Evolutionary conservation across 2,329 filamentous ascomycete genomes (phyloP), one percentile per base, ranked within the genome.

Genomic region (Alternaria sp.): DNA sequence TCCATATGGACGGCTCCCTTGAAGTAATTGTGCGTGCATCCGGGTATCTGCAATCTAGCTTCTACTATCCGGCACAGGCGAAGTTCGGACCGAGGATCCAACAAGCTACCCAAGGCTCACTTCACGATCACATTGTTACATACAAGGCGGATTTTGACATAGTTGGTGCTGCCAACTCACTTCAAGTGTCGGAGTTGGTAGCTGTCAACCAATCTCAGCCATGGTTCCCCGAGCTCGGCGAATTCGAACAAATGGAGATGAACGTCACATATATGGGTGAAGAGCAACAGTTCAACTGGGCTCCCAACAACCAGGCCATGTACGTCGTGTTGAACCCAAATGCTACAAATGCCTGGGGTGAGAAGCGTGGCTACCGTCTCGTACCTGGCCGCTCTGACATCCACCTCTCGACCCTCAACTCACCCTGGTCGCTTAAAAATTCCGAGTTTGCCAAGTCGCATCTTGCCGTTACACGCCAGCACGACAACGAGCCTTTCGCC

Each of bases 311-410:
- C 34, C 34, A 39, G 30, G 53, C 34, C 18, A 81, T 81, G 68
- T 83, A 84, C 59, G 68, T 81, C 0, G 78, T 88, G n/a, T 74
- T 87, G 39, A 88, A 87, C 64, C 80, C 77, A 34, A 36, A 82
- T 46, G 68, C 73, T 5, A 75, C 70, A 1, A 88, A 87, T 68
- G 68, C 72, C 3, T 85, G 81, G 65, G 85, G 86, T 36, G 83
- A 86, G 71, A 76, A 77, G 12, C 80, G 81, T 7, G 86, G 85
- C 6, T 88, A 85, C 67, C 80, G 82, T 20, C 78, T 86, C 51
- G 54, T 68, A 5, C 66, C 68, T 7, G 66, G 68, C 3, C 61
- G 60, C 7, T 68, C 64, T 8, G 52, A 69, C 26, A 70, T 70
- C 58, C 76, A 78, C 41, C 76, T 82, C 16, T 75, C 70, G n/a